Base-by-base conservation (phyloP, 805 yeast species). In the Yarrowia sp. region DNA sequence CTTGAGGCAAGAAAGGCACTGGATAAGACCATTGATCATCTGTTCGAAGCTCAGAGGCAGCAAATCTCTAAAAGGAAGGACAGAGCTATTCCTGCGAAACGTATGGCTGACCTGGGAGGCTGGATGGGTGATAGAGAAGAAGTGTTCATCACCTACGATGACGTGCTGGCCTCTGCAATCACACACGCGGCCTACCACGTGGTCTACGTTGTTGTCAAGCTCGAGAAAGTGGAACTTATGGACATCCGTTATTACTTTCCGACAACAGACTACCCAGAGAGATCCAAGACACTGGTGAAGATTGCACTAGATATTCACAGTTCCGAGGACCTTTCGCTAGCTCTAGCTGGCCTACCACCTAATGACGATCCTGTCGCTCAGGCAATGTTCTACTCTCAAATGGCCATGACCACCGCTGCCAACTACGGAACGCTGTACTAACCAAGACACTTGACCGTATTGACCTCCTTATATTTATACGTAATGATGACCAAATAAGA, bases 131-230 rank as follows among this genome's bases (percentile, higher is more conserved):
- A 41, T n/a, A 41, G 48, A 56, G 40, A 56, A 2, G 48, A 56
- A 12, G 48, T 56, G 1, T 56, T 41, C 32, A 56, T 56, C 38
- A 56, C 63, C 1, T 56, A 56, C 22, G 63, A 56, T 11, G 63
- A 56, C 32, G 48, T 41, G 2, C 38, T 56, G 3, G 48, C 63
- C 2, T 41, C 48, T 7, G 22, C 48, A 11, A 41, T 56, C 38
- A 56, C 63, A 12, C 48, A 41, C 48, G 14, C 63, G 5, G 63
- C 63, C 5, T 56, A 56, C n/a, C 48, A 56, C 32, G 15, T 26
- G 8, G 48, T 56, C 26, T 56, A 56, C 40, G 63, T 56, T 15
- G 22, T 42, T 3, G 26, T 40, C 2, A 41, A 42, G 22, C 15
- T 41, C 15, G 48, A 42, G 9, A 55, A 55, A n/a, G 2, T 9